Base-by-base conservation (phyloP, 2,329 filamentous ascomycete genomes). In the Pseudogymnoascus sp. region DNA sequence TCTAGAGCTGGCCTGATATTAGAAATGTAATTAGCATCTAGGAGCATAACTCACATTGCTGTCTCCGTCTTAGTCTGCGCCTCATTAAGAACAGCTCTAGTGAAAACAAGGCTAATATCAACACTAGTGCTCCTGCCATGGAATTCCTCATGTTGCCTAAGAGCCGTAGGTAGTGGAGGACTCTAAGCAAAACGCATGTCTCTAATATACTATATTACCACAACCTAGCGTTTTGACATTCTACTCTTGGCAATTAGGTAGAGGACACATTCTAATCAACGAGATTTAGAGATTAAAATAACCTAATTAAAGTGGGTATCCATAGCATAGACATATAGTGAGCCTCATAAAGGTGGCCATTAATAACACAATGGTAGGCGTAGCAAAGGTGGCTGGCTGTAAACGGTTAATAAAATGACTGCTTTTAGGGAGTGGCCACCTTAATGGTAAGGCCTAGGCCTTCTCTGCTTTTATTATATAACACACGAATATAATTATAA, bases 101-200 rank as follows among this genome's bases (percentile, higher is more conserved):
- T 37, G 57, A 66, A 64, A 23, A 66, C 48, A 66, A 37, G 54
- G 64, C 21, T 4, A 66, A 21, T 37, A 66, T 62, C 16, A 66
- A 45, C 60, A 43, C 64, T 6, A 66, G 57, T 60, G 45, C 62
- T 31, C 62, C 62, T 36, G 45, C 19, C 25, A 66, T 36, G 45
- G 43, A 37, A 34, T 60, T 66, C 64, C 62, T 66, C 43, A 66
- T 66, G 19, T 64, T 64, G 57, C 34, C 64, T 36, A 25, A 64
- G 23, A 43, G 39, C 39, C n/a, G 39, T 43, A 19, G 39, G 11
- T 66, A n/a, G 57, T 64, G 16, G 28, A 37, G 34, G 25, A 19
- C 60, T 62, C 60, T 3, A 62, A 57, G 48, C 39, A 60, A 66
- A 51, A 60, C 62, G 62, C 57, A 64, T 66, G 16, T 19, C 39